These are phyloP conservation scores for Chaetomium cochliodes DNA, from an alignment of 495 filamentous ascomycete species.

Conservation along the genomic window DNA sequence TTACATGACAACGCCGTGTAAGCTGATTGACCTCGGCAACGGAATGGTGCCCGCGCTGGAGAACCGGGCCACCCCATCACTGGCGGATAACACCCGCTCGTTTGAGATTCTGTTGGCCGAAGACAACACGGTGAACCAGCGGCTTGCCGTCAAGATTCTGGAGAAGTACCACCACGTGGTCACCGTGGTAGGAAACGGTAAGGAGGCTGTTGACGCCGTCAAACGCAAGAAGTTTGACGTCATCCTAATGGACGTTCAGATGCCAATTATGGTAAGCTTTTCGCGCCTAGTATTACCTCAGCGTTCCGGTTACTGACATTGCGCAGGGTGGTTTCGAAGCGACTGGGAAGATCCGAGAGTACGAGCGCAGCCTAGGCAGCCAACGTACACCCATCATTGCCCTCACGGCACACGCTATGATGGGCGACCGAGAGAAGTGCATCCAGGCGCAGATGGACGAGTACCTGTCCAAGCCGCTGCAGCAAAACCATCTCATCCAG, in stretches of 20 bases:
- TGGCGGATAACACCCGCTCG: conserved; percentile 90
- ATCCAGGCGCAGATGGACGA: conserved; percentile 99
- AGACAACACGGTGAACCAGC: conserved; percentile 97
- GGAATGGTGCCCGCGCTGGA: conserved; percentile 98
- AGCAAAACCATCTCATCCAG: conserved; percentile 97
- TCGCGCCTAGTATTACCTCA: conserved; percentile 9
- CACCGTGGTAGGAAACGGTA: conserved; percentile 91
- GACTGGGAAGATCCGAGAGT: conserved; percentile 94
- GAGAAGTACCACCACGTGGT: conserved; percentile 98
- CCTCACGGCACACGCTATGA: conserved; percentile 97
- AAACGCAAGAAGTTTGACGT: conserved; percentile 91
- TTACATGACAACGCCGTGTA: conserved; percentile 98
- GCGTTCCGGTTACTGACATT: conserved; percentile 32
- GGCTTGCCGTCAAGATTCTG: conserved; percentile 92
- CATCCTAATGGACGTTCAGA: conserved; percentile 98
- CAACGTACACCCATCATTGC: conserved; percentile 94
- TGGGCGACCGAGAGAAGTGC: conserved; percentile 97
- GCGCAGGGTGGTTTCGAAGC: conserved; percentile 89
- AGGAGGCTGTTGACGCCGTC: conserved; percentile 86
- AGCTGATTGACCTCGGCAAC: conserved; percentile 93
- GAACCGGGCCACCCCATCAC: conserved; percentile 85
- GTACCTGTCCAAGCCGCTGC: conserved; percentile 95
- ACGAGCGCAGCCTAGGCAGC: conserved; percentile 73
- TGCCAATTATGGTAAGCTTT: conserved; percentile 87
- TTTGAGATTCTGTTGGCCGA: conserved; percentile 96